Conservation (phyloP, 495 filamentous ascomycete species). For the Sphaerosporella brunnea region DNA sequence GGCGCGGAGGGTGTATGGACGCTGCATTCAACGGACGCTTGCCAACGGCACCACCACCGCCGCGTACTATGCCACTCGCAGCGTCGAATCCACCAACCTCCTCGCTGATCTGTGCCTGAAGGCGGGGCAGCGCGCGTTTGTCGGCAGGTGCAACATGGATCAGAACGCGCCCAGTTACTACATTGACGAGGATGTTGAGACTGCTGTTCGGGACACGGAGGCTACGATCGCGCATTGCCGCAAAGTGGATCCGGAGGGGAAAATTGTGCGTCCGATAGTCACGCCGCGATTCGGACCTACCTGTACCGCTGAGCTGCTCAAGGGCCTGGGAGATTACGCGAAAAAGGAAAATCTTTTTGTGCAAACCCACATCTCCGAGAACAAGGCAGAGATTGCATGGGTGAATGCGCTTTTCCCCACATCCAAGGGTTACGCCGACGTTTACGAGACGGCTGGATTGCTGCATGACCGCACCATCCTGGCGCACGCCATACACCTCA, state of each 20-base stretch:
- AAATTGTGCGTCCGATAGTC: constrained; percentile 57
- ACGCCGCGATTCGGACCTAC: constrained; percentile 81
- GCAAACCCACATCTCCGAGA: constrained; percentile 90
- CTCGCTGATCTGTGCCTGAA: constrained; percentile 61
- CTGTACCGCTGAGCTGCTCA: constrained; percentile 45
- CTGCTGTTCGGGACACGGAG: constrained; percentile 38
- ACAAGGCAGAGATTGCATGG: constrained; percentile 49
- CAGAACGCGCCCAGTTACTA: constrained; percentile 46
- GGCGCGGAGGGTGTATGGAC: constrained; percentile 47
- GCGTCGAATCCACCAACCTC: constrained; percentile 67
- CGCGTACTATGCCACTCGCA: constrained; percentile 78
- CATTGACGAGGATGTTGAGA: constrained; percentile 43
- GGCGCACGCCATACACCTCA: constrained; percentile 70
- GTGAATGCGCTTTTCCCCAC: constrained; percentile 55
- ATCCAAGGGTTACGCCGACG: constrained; percentile 44
- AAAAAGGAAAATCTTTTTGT: constrained; percentile 39
- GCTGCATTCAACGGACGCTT: constrained; percentile 59
- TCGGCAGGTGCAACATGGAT: constrained; percentile 90
- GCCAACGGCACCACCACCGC: constrained; percentile 80
- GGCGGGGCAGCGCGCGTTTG: constrained; percentile 69
- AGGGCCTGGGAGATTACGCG: constrained; percentile 37
- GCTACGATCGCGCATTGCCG: constrained; percentile 50
- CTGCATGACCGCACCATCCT: constrained; percentile 59
- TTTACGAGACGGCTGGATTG: constrained; percentile 59
- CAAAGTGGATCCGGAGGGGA: constrained; percentile 41